Conservation (phyloP, 192 early-diverging fungal species). For the Coemansia sp. region DNA sequence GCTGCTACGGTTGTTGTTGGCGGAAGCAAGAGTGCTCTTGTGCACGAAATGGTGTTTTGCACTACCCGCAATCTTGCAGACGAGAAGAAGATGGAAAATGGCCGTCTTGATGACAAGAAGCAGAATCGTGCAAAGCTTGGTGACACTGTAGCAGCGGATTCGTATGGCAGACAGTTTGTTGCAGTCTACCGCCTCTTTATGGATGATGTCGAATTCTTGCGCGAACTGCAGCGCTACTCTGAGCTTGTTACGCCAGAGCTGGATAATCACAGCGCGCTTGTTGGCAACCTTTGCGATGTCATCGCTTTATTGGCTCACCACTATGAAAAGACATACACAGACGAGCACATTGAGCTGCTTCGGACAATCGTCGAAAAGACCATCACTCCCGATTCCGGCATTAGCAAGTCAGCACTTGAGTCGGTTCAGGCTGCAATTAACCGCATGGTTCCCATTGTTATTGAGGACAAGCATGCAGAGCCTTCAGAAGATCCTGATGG, state of each 20-base stretch:
- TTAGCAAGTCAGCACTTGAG: constrained; percentile 5
- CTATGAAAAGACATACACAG: constrained; percentile 27
- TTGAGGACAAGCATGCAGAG: constrained; percentile 1
- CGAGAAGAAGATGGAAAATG: background rate
- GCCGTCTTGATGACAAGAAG: background rate
- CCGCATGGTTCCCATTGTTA: constrained; percentile 36
- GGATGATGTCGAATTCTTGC: constrained; percentile 40
- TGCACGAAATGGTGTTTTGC: constrained; percentile 65
- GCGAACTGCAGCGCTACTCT: constrained; percentile 54
- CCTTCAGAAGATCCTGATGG: constrained; percentile 1
- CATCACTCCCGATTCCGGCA: background rate
- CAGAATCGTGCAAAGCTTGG: background rate
- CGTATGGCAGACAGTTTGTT: constrained; percentile 38
- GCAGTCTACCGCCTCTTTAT: constrained; percentile 48
- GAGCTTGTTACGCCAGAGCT: constrained; percentile 46
- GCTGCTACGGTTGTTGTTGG: constrained; percentile 30
- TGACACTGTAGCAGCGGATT: background rate
- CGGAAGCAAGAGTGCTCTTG: constrained; percentile 57
- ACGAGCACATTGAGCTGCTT: constrained; percentile 33
- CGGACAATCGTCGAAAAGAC: constrained; percentile 26
- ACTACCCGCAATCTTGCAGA: constrained; percentile 17
- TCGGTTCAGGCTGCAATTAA: constrained; percentile 20
- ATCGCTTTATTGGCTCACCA: constrained; percentile 25
- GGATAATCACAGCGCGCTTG: constrained; percentile 12
- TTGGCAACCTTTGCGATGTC: constrained; percentile 19